Evolutionary conservation across 441 rosid genomes (phyloP), one percentile per base, ranked within the genome.

Genomic region (Biscutella auriculata): DNA sequence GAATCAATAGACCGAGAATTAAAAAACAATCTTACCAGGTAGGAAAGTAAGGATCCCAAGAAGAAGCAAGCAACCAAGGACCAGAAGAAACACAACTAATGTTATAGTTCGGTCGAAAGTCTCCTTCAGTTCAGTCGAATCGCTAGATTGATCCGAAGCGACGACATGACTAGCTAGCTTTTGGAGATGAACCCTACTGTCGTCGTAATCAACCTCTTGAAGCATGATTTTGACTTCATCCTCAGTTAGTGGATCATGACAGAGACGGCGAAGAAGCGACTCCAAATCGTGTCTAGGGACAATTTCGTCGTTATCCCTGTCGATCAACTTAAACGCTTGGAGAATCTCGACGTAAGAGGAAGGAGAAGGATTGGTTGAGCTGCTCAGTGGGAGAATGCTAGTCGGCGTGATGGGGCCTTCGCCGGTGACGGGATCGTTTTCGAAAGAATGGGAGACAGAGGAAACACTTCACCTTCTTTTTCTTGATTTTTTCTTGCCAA

Each of bases 201-300:
- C 63, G 35, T 62, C 59, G 8, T 71, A 43, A 9, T 73, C 89
- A 1, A 84, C 65, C 52, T 92, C 92, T 43, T 58, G 46, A 14
- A 88, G 45, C 91, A 92, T 81, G 36, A 66, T 27, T 9, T 66
- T 53, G 26, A 84, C 73, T 75, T 88, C 97, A 25, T 75, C 90
- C 39, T 50, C 56, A 25, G 72, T 77, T 3, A 63, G 67, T 3
- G 81, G 83, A 32, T 72, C 51, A 8, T 74, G 66, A 19, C 86
- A 81, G 0, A 92, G 70, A 5, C 78, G 77, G 61, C 21, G 26
- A 11, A 92, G 81, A 4, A 92, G 65, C 19, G 88, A 76, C 73
- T 77, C 83, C 0, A 92, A 77, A 59, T 88, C 83, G 35, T 29
- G 51, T 16, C 74, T 74, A 1, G 87, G 69, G 36, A 91, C 62